phyloP scores from a whole-genome alignment of 164 flowering plant species.

The Sedum album region DNA sequence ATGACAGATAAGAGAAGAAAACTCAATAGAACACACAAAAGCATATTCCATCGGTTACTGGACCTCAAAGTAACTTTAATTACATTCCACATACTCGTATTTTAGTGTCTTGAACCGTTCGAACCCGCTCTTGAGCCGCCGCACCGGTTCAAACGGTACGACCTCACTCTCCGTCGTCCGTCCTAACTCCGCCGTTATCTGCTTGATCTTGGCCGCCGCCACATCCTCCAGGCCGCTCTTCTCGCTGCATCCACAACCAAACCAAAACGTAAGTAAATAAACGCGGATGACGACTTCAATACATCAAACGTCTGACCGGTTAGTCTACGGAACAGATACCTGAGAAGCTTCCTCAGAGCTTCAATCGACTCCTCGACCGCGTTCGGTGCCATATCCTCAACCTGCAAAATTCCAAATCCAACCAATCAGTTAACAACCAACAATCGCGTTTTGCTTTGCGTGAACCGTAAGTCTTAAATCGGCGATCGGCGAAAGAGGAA shows the following conservation, averaged over 20 bases:
- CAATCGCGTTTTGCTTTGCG: not conserved
- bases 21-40: not conserved
- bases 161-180: not conserved
- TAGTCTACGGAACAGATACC: not conserved
- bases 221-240: not conserved
- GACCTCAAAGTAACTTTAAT: not conserved
- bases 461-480: not conserved
- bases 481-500: not conserved
- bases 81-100: slow-evolving; percentile 3
- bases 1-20: not conserved
- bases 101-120: not conserved
- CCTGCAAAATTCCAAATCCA: not conserved
- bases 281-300: not conserved
- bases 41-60: not conserved
- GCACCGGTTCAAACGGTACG: slow-evolving; percentile 2
- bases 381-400: not conserved
- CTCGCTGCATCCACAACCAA: not conserved
- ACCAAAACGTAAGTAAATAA: not conserved
- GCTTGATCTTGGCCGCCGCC: slow-evolving; percentile 4
- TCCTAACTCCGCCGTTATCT: not conserved
- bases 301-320: not conserved
- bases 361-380: not conserved
- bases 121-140: slow-evolving; percentile 1
- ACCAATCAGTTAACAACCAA: not conserved
- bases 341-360: slow-evolving; percentile 5